Base-by-base conservation (phyloP, 768 basidiomycete species). In the Plicaturopsis crispa region DNA sequence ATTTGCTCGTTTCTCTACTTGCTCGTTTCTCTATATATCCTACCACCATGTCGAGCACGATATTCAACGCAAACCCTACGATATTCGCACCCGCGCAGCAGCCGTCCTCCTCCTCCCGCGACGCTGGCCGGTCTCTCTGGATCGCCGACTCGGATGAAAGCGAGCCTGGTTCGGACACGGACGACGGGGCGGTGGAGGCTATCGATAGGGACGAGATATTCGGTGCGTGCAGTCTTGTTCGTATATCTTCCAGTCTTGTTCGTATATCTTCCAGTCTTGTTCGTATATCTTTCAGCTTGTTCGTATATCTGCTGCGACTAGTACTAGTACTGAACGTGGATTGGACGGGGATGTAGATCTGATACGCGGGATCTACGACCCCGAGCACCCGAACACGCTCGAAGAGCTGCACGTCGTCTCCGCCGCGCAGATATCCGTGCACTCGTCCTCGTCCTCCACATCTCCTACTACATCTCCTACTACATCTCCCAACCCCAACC, bases 391-490 rank as follows among this genome's bases (percentile, higher is more conserved):
- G 4, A 84, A 83, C 51, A 85, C 83, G 13, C 72, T 99, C 33
- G 96, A 99, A 55, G 90, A 97, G 54, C 80, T 99, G 6, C 81
- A 87, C 17, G 96, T 99, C 24, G 93, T 99, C 30, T 94, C 90
- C 33, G 77, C 80, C 5, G 80, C 88, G 7, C 93, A 98, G 52
- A 81, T 97, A 41, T 61, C 64, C 10, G 62, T 84, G 26, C n/a
- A n/a, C n/a, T n/a, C n/a, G n/a, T n/a, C n/a, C n/a, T n/a, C n/a
- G n/a, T n/a, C n/a, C n/a, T n/a, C n/a, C n/a, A n/a, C n/a, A n/a
- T n/a, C n/a, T n/a, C n/a, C n/a, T n/a, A n/a, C n/a, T n/a, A n/a
- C n/a, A n/a, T n/a, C n/a, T n/a, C n/a, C n/a, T n/a, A n/a, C n/a
- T n/a, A n/a, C n/a, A n/a, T n/a, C n/a, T n/a, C n/a, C n/a, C n/a